These are phyloP conservation scores for Sugiyamaella floridensis DNA, from an alignment of 805 yeast species.

Conservation along the genomic window DNA sequence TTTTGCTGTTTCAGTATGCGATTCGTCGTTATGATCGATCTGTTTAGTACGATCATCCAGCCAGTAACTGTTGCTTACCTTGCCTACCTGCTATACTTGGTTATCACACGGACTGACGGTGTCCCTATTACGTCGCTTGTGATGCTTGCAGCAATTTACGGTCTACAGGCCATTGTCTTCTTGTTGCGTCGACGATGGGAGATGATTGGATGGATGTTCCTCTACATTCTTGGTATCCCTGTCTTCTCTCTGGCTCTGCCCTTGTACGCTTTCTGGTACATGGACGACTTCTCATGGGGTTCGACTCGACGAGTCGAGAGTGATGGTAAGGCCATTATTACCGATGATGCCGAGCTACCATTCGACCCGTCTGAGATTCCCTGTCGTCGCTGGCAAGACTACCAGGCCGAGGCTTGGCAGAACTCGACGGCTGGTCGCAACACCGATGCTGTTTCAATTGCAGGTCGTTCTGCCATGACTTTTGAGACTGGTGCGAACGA, in stretches of 20 bases:
- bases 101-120: conserved; percentile 39
- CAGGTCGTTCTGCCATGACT: conserved; percentile 3
- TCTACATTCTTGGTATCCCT: conserved; percentile 52
- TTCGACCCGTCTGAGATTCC: conserved; percentile 50
- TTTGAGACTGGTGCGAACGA: not conserved
- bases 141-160: conserved; percentile 49
- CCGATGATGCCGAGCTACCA: conserved; percentile 39
- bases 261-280: conserved; percentile 53
- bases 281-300: conserved; percentile 66
- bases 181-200: conserved; percentile 40
- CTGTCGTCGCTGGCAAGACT: conserved; percentile 54
- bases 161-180: conserved; percentile 50
- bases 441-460: conserved; percentile 12
- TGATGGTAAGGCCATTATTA: conserved; percentile 42
- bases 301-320: conserved; percentile 51
- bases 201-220: conserved; percentile 49
- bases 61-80: conserved; percentile 49
- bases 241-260: conserved; percentile 54
- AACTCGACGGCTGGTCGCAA: conserved; percentile 3
- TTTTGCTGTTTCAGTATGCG: conserved; percentile 61
- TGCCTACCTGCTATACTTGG: conserved; percentile 46
- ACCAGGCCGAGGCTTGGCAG: conserved; percentile 43
- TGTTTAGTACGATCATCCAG: conserved; percentile 52
- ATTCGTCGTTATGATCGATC: conserved; percentile 49
- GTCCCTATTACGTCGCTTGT: conserved; percentile 52